Conservation (phyloP, 2,329 filamentous ascomycete genomes). For the Exophiala alcalophila region DNA sequence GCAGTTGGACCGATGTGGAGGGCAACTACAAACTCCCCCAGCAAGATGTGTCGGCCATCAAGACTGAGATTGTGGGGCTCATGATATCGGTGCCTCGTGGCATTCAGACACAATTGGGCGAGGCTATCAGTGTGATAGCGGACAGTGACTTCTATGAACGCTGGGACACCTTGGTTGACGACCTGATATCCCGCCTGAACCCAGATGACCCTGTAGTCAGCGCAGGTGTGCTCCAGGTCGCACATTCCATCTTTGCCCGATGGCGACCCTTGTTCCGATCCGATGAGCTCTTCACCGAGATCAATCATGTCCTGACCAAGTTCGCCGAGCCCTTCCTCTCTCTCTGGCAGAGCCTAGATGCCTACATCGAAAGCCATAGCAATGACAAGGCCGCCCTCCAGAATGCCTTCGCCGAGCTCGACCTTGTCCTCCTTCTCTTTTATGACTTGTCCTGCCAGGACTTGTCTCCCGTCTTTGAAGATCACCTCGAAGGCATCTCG, state of each 20-base stretch:
- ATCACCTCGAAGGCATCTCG: constrained; percentile 74
- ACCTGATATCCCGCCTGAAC: constrained; percentile 84
- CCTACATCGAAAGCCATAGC: constrained; percentile 67
- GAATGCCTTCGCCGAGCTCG: constrained; percentile 78
- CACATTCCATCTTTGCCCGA: constrained; percentile 94
- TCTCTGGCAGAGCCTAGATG: constrained; percentile 55
- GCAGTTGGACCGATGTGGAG: constrained; percentile 94
- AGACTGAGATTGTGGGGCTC: constrained; percentile 88
- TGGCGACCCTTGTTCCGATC: constrained; percentile 94
- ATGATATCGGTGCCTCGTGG: constrained; percentile 89
- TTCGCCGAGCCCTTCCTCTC: constrained; percentile 82
- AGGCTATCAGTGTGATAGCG: constrained; percentile 94
- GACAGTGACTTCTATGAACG: constrained; percentile 96
- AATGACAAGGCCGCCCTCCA: constrained; percentile 71
- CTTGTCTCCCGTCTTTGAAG: constrained; percentile 89
- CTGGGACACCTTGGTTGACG: constrained; percentile 94
- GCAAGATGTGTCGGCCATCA: constrained; percentile 85
- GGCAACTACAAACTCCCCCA: constrained; percentile 83
- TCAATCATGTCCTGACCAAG: constrained; percentile 86
- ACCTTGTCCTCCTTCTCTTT: constrained; percentile 85
- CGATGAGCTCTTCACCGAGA: constrained; percentile 88
- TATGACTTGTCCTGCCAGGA: constrained; percentile 98
- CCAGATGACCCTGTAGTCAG: constrained; percentile 79
- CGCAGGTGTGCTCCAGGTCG: constrained; percentile 91
- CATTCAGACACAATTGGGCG: constrained; percentile 90